Base-by-base conservation (phyloP, 148 eudicot species). In the Vaccinium macrocarpon region DNA sequence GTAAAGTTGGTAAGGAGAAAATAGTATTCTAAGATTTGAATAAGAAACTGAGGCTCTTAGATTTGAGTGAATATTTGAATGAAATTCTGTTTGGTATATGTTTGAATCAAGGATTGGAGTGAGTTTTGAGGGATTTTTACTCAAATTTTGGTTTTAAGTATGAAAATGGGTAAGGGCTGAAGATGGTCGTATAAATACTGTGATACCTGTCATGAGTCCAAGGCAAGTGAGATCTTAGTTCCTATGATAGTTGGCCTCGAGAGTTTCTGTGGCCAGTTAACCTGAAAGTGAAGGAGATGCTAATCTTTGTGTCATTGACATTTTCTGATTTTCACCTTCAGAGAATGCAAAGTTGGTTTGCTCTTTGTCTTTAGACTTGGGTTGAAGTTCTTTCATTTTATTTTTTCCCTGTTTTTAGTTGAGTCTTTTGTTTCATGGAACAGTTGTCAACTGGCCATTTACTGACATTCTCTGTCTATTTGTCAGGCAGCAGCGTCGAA, bases 401-500 rank as follows among this genome's bases (percentile, higher is more conserved):
- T 29, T 13, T 51, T 71, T 27, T 21, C 13, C 11, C 52, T 51
- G 25, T 82, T 29, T 1, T 1, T 55, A 74, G 42, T 29, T 35
- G 2, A 4, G 51, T 57, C 14, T 35, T 15, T 6, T 23, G 21
- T 73, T 55, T 35, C 50, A 35, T 23, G 51, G 59, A 48, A 81
- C 70, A 2, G 72, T 50, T 82, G 16, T 56, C 66, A 53, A 70
- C 48, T 49, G 86, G 50, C 46, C 62, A 52, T 68, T 76, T 79
- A 55, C 66, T 53, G 18, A 21, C 73, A 2, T 68, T 84, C 53
- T 84, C 4, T 80, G 14, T 80, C 23, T 38, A 55, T 80, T 32
- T 73, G 46, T 53, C 80, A 84, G 86, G 80, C 81, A 80, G 83
- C 82, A 91, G 88, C 91, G 91, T 12, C 87, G 85, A 84, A 91